phyloP scores from a whole-genome alignment of 2,329 filamentous ascomycete genomes.

The Paracoccidioides lutzii region DNA sequence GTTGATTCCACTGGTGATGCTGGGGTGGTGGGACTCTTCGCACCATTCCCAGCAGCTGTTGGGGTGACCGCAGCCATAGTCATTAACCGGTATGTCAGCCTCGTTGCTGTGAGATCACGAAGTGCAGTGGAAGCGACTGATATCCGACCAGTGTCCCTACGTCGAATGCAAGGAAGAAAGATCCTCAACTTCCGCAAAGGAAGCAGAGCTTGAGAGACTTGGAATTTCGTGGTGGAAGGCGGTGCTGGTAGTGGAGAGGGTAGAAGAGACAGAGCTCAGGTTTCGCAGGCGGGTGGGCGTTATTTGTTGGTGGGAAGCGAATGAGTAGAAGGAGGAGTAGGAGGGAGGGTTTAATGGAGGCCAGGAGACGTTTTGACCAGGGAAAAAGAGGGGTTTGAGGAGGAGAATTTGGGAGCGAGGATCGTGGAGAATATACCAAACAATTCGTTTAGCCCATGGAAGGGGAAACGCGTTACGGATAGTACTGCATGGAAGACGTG shows the following conservation, averaged over 20 bases:
- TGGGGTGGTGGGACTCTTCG: conserved; percentile 24
- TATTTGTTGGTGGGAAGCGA: no score
- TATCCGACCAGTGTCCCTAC: conserved; percentile 11
- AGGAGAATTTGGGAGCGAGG: no score
- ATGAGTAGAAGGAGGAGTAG: no score
- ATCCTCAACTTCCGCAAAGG: conserved; percentile 18
- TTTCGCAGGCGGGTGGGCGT: no score
- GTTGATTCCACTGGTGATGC: conserved; percentile 23
- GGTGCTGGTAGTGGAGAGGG: neutral
- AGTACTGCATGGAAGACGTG: no score
- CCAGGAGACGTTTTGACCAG: no score
- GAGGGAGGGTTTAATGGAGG: no score
- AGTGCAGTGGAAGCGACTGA: conserved; percentile 12
- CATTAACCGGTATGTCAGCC: conserved; percentile 3
- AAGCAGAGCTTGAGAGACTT: conserved; percentile 9
- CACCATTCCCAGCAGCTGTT: conserved; percentile 10
- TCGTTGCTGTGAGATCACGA: conserved; percentile 6
- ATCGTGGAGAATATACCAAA: no score
- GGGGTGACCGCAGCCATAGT: neutral
- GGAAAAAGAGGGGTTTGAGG: no score
- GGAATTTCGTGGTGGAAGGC: neutral
- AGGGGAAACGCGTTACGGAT: no score
- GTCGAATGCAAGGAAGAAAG: conserved; percentile 9
- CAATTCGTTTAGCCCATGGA: no score
- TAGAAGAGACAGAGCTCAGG: neutral